Evolutionary conservation across 2,329 filamentous ascomycete species (phyloP).

Genomic region (Thielaviopsis populi): DNA sequence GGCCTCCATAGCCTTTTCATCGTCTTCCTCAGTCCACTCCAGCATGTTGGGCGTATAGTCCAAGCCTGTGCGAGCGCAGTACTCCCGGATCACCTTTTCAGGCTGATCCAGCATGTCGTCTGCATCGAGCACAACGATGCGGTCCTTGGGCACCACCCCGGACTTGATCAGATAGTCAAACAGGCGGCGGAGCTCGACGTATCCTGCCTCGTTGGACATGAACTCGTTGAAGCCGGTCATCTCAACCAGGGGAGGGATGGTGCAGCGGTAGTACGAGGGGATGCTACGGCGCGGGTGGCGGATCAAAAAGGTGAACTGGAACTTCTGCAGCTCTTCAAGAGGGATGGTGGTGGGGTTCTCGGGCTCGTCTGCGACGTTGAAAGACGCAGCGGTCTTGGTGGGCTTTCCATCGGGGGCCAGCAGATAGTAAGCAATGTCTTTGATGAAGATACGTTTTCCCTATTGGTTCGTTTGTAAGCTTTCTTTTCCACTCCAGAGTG

Average conservation of each 20-base stretch:
- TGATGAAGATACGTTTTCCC: slow-evolving; percentile 92
- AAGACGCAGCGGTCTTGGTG: slow-evolving; percentile 62
- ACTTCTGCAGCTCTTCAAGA: slow-evolving; percentile 53
- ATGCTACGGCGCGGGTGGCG: slow-evolving; percentile 85
- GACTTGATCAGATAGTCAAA: slow-evolving; percentile 69
- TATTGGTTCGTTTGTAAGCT: slow-evolving; percentile 25
- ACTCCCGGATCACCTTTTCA: slow-evolving; percentile 56
- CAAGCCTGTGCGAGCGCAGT: slow-evolving; percentile 68
- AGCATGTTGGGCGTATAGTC: slow-evolving; percentile 67
- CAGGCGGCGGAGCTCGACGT: slow-evolving; percentile 68
- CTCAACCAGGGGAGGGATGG: slow-evolving; percentile 67
- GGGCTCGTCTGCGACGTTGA: slow-evolving; percentile 49
- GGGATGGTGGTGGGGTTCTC: slow-evolving; percentile 80
- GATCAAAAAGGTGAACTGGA: slow-evolving; percentile 94
- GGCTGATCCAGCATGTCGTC: slow-evolving; percentile 87
- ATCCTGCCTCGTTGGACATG: slow-evolving; percentile 77
- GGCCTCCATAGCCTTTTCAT: slow-evolving; percentile 53
- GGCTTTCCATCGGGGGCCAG: slow-evolving; percentile 57
- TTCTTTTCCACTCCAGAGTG: slow-evolving; percentile 7
- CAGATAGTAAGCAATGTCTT: slow-evolving; percentile 91
- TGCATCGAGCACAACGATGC: slow-evolving; percentile 80
- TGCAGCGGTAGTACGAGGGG: slow-evolving; percentile 90
- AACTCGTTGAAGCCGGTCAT: slow-evolving; percentile 78
- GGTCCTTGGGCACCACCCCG: slow-evolving; percentile 53
- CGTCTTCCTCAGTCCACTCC: slow-evolving; percentile 63